Evolutionary conservation across 2,329 filamentous ascomycete species (phyloP).

Genomic region (Phaeoacremonium minimum): DNA sequence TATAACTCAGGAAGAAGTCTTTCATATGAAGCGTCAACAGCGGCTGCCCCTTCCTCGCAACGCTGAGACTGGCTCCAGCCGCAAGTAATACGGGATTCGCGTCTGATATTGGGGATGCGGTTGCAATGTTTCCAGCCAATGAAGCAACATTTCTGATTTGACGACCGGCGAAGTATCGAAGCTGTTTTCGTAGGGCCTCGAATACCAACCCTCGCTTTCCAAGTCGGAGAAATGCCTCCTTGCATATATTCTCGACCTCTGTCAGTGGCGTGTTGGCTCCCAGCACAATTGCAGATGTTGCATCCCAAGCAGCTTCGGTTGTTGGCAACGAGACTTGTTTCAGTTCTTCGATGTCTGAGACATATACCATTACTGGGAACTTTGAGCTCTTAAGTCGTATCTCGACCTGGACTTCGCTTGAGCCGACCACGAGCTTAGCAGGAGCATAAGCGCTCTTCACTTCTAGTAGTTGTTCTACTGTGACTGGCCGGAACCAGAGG

Average conservation of each 20-base stretch:
- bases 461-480: slow-evolving; percentile 81
- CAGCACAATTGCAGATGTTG: slow-evolving; percentile 76
- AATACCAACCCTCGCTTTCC: slow-evolving; percentile 77
- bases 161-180: slow-evolving; percentile 88
- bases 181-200: slow-evolving; percentile 81
- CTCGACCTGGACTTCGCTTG: slow-evolving; percentile 96
- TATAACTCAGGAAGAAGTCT: slow-evolving; percentile 86
- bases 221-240: slow-evolving; percentile 74
- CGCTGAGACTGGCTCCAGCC: slow-evolving; percentile 74
- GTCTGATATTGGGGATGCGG: slow-evolving; percentile 92
- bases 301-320: background rate
- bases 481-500: slow-evolving; percentile 90
- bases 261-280: slow-evolving; percentile 91
- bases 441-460: slow-evolving; percentile 83
- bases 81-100: slow-evolving; percentile 91
- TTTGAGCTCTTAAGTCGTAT: slow-evolving; percentile 95
- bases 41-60: slow-evolving; percentile 50
- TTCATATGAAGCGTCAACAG: background rate
- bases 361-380: slow-evolving; percentile 84
- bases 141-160: slow-evolving; percentile 98
- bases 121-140: slow-evolving; percentile 87
- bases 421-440: slow-evolving; percentile 92
- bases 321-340: slow-evolving; percentile 64
- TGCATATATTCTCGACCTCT: slow-evolving; percentile 80
- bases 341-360: slow-evolving; percentile 88